phyloP scores from a whole-genome alignment of 2,329 filamentous ascomycete genomes.

The Aschersonia sp. region DNA sequence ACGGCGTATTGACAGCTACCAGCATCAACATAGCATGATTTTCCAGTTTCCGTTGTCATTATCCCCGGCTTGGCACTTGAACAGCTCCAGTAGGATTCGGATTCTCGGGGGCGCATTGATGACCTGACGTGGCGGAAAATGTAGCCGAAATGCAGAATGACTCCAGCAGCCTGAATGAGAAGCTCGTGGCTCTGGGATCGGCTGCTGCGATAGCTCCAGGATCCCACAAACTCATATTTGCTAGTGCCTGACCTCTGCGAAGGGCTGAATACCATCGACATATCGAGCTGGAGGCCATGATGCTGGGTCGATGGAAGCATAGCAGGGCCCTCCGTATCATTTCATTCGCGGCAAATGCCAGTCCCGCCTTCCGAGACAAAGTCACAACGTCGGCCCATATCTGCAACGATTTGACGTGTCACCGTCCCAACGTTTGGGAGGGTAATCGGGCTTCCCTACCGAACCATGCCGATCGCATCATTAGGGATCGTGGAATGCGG shows the following conservation, averaged over 20 bases:
- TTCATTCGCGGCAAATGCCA: neutral
- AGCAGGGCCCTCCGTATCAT: neutral
- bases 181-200: neutral
- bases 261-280: neutral
- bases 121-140: conserved; percentile 25
- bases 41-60: neutral
- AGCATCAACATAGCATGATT: neutral
- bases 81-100: neutral
- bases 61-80: neutral
- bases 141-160: conserved; percentile 10
- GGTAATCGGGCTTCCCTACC: no score
- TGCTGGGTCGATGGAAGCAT: neutral
- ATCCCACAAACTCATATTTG: neutral
- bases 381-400: neutral
- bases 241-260: neutral
- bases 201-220: neutral
- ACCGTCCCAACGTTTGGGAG: no score
- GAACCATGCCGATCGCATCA: no score
- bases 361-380: neutral
- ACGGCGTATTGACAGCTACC: neutral
- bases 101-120: neutral
- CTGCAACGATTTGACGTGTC: no score
- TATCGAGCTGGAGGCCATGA: no score
- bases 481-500: no score
- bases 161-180: neutral